phyloP scores from a whole-genome alignment of 495 filamentous ascomycete species.

The Parathielavia appendiculata region DNA sequence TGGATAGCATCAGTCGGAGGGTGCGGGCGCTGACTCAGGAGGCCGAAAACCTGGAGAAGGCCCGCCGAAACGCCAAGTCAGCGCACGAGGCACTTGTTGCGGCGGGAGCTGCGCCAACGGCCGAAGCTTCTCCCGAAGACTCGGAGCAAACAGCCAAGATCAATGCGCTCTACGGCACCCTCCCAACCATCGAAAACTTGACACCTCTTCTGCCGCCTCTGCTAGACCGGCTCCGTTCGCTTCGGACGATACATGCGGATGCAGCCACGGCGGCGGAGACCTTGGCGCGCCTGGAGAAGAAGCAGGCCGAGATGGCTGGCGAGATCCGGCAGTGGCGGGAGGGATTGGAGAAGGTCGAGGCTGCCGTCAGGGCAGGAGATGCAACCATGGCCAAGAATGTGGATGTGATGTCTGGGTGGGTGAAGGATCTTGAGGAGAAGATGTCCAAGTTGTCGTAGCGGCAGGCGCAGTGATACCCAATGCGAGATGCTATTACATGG shows the following conservation, averaged over 20 bases:
- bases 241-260: constrained; percentile 79
- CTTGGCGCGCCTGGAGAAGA: constrained; percentile 67
- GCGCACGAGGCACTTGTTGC: constrained; percentile 55
- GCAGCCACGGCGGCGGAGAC: constrained; percentile 80
- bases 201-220: constrained; percentile 79
- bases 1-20: constrained; percentile 69
- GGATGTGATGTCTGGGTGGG: constrained; percentile 77
- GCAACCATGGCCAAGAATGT: constrained; percentile 70
- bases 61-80: constrained; percentile 64
- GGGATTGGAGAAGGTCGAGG: constrained; percentile 73
- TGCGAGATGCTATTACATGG: neutral
- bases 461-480: constrained; percentile 29
- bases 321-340: constrained; percentile 86
- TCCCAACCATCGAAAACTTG: constrained; percentile 84
- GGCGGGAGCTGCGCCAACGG: constrained; percentile 35
- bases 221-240: constrained; percentile 75
- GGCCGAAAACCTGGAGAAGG: constrained; percentile 69
- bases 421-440: constrained; percentile 76
- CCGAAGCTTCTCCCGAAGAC: constrained; percentile 36
- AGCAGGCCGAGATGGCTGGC: constrained; percentile 73
- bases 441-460: constrained; percentile 51
- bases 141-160: constrained; percentile 77
- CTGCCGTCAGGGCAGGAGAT: constrained; percentile 62
- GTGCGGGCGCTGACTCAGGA: constrained; percentile 72
- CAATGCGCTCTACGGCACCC: constrained; percentile 83